Conservation (phyloP, 352 stramenopile species). For the Globisporangium nagaii region DNA sequence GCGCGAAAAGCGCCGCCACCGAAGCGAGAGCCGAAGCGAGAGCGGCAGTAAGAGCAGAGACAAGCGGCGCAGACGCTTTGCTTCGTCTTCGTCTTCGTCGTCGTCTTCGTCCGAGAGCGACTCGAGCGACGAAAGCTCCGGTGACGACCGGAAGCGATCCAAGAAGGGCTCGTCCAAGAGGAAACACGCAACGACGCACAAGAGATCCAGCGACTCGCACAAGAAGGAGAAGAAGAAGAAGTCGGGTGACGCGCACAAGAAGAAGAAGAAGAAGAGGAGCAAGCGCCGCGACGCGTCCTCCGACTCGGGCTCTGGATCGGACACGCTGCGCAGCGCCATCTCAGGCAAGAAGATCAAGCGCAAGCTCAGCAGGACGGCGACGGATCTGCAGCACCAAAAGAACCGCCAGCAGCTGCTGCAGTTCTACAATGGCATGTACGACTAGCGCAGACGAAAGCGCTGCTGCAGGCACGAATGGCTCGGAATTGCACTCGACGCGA, state of each 20-base stretch:
- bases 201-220: constrained; percentile 10
- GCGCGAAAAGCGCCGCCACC: not conserved
- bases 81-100: constrained; percentile 12
- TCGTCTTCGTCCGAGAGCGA: constrained; percentile 23
- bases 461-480: not conserved
- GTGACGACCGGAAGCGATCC: constrained; percentile 13
- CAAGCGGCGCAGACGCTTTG: not conserved
- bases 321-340: constrained; percentile 73
- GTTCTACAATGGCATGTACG: constrained; percentile 87
- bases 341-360: constrained; percentile 87
- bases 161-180: constrained; percentile 21
- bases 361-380: constrained; percentile 51
- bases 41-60: constrained; percentile 2
- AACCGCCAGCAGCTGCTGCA: constrained; percentile 77
- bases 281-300: constrained; percentile 14
- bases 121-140: constrained; percentile 12
- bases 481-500: not conserved
- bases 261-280: constrained; percentile 30
- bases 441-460: constrained; percentile 22
- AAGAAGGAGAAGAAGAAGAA: constrained; percentile 35
- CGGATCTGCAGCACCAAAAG: constrained; percentile 60
- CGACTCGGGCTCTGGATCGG: constrained; percentile 43
- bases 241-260: no score
- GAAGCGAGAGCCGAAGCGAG: not conserved
- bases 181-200: constrained; percentile 23